A percentile compares a stretch with the other conserved stretches of the same genome.
These are phyloP conservation scores for Colletotrichum lini DNA, from an alignment of 2,329 filamentous ascomycete genomes.

Conservation along the genomic window DNA sequence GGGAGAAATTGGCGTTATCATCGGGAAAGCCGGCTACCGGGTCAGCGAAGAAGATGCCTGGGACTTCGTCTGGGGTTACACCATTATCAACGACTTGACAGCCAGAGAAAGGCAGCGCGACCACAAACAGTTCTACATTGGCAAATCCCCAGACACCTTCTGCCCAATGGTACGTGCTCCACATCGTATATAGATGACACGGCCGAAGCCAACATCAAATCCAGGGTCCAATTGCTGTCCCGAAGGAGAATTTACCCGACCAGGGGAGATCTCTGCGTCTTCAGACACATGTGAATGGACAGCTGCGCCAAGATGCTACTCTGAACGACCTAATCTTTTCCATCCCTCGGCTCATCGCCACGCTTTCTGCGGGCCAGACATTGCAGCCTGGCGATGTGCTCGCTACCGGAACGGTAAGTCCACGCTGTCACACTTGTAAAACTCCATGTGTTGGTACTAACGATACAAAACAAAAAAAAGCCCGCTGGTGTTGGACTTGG, in stretches of 20 bases:
- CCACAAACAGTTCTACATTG: conserved; percentile 73
- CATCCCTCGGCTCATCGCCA: conserved; percentile 58
- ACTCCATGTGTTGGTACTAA: background rate
- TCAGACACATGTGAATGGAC: conserved; percentile 61
- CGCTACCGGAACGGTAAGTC: conserved; percentile 57
- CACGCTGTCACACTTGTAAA: background rate
- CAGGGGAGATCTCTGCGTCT: conserved; percentile 52
- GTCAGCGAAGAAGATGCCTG: conserved; percentile 61
- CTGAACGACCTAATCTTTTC: conserved; percentile 62
- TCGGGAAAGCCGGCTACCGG: conserved; percentile 63
- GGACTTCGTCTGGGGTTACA: conserved; percentile 69
- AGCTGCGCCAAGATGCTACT: conserved; percentile 61
- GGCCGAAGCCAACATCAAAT: accelerated
- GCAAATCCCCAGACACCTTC: conserved; percentile 69
- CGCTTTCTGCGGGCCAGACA: conserved; percentile 59
- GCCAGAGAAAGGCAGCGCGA: conserved; percentile 66
- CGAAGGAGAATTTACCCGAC: conserved; percentile 58
- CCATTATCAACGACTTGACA: conserved; percentile 69
- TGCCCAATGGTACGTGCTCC: conserved; percentile 63
- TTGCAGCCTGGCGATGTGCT: conserved; percentile 62
- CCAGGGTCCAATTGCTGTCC: conserved; percentile 66
- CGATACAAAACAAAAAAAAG: conserved; percentile 1
- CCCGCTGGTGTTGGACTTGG: conserved; percentile 65
- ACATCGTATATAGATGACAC: accelerated
- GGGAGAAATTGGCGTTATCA: conserved; percentile 69